These are phyloP conservation scores for Helminthosporium solani DNA, from an alignment of 2,329 filamentous ascomycete genomes.

Conservation along the genomic window DNA sequence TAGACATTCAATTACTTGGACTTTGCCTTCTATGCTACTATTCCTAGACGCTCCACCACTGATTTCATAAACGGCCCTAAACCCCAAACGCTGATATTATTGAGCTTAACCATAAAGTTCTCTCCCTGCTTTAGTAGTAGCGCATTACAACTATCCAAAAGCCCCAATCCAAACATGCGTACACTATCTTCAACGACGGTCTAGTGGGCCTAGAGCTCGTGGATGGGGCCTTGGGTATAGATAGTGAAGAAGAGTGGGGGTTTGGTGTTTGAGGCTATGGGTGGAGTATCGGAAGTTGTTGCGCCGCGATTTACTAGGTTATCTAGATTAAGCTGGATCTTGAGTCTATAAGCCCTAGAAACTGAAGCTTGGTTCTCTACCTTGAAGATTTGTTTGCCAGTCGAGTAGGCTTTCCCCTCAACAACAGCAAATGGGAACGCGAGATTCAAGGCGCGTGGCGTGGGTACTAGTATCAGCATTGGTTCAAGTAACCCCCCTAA, in stretches of 20 bases:
- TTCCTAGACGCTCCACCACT: conserved; percentile 4
- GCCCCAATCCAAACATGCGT: conserved; percentile 10
- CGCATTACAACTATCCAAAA: conserved; percentile 7
- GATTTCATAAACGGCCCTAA: conserved; percentile 5
- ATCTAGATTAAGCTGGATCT: conserved; percentile 12
- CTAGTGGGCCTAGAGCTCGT: conserved; percentile 24
- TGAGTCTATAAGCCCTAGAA: conserved; percentile 12
- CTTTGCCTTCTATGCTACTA: conserved; percentile 4
- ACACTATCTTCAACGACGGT: conserved; percentile 11
- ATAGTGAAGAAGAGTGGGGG: conserved; percentile 24
- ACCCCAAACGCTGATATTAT: conserved; percentile 7
- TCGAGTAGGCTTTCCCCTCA: conserved; percentile 16
- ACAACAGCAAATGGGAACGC: conserved; percentile 13
- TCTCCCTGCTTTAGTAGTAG: conserved; percentile 5
- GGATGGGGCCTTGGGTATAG: conserved; percentile 20
- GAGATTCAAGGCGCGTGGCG: conserved; percentile 8
- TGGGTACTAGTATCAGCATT: conserved; percentile 9
- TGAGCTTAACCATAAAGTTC: conserved; percentile 7
- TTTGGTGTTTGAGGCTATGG: conserved; percentile 5
- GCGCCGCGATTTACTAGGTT: conserved; percentile 2
- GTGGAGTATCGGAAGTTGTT: conserved; percentile 4
- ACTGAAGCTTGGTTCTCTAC: conserved; percentile 19
- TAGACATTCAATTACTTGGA: too few relatives aligned
- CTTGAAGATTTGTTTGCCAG: conserved; percentile 16
- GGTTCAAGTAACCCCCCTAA: conserved; percentile 3